Evolutionary conservation across 2,329 filamentous ascomycete genomes (phyloP).

Genomic region (Aureobasidium sp.): DNA sequence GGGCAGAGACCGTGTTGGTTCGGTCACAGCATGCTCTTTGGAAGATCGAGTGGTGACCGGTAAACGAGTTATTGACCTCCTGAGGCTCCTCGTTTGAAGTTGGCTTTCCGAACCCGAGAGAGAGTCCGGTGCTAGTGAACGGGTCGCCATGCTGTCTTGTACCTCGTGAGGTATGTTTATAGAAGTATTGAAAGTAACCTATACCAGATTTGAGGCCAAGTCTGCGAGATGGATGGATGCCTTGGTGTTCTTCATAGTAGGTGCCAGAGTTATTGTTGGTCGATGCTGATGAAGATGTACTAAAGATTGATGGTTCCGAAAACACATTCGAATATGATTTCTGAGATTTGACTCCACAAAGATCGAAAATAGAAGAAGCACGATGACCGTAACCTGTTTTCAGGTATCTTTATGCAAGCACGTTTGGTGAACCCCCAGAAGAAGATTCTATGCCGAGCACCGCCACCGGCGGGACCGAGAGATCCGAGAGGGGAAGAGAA

Average conservation of each 20-base stretch:
- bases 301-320: not conserved
- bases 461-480: constrained; percentile 5
- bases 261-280: not conserved
- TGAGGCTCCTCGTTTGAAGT: not conserved
- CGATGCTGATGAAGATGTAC: not conserved
- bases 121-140: not conserved
- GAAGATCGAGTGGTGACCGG: not conserved
- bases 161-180: not conserved
- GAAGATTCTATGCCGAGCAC: not conserved
- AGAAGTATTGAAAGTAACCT: not conserved
- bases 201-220: not conserved
- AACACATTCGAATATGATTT: constrained; percentile 3
- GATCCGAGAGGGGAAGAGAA: not conserved
- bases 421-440: constrained; percentile 6
- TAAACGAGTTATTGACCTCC: constrained; percentile 7
- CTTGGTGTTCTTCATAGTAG: constrained; percentile 1
- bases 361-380: constrained; percentile 14
- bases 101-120: not conserved
- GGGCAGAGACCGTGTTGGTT: not conserved
- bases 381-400: not conserved
- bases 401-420: constrained; percentile 11
- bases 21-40: not conserved
- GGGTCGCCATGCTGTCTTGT: constrained; percentile 2
- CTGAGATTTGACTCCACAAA: constrained; percentile 2
- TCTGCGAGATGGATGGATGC: not conserved